Base-by-base conservation (phyloP, 805 yeast species). In the Wickerhamiella siamensis region DNA sequence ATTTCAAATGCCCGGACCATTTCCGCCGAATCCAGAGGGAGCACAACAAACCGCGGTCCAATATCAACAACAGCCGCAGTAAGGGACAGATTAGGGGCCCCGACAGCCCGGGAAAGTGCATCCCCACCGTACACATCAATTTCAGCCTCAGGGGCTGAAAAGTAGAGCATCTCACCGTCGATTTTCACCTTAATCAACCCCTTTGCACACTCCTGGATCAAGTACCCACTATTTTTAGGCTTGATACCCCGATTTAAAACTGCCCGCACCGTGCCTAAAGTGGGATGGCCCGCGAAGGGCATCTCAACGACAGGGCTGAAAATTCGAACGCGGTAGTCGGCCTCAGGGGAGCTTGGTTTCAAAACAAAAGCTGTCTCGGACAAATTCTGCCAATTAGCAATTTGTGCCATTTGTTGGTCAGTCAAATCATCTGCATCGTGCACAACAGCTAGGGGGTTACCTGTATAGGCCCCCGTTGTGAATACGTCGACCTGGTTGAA, bases 221-320 rank as follows among this genome's bases (percentile, higher is more conserved):
- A 15, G 8, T 16, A 18, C n/a, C 31, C 32, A n/a, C 26, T 52
- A 38, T 39, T 43, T 10, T 39, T 31, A 4, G 27, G 33, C 16
- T 45, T 24, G 5, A 45, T n/a, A 1, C 47, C 47, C 2, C 45
- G 37, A 31, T 41, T 47, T 1, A 44, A 20, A 12, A 49, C 31
- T 0, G 52, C 51, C n/a, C 40, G 38, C 2, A 48, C 44, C 1
- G 54, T 49, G 5, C 79, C 80, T 26, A 74, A 48, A 0, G 77
- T 74, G 3, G 80, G 81, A 48, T 75, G 80, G 4, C 81, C 80
- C 1, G 81, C 79, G 59, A 74, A 75, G 5, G 77, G 76, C 19
- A 75, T 51, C 48, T 75, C 79, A 2, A 36, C 33, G 2, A 33
- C 46, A 2, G 75, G 70, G 0, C 70, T 61, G 51, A 72, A 74